A percentile compares a stretch with the other conserved stretches of the same genome.
Evolutionary conservation across 768 basidiomycete genomes (phyloP).

Genomic region (Asterophora parasitica): DNA sequence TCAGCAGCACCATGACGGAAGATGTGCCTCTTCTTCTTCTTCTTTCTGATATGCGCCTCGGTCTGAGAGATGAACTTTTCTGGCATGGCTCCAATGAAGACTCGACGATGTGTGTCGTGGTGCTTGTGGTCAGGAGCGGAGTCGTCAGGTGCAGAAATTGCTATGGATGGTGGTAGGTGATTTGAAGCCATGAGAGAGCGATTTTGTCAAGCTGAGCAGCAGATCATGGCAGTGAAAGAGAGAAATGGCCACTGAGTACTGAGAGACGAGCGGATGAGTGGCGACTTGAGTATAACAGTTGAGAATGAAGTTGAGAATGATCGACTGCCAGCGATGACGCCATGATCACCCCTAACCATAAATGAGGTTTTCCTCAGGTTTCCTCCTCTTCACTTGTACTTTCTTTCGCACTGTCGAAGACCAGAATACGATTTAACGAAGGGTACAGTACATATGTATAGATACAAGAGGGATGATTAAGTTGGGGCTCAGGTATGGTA

Average conservation of each 20-base stretch:
- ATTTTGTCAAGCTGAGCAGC: not conserved
- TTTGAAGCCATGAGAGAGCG: conserved; percentile 8
- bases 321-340: too few relatives aligned
- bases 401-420: too few relatives aligned
- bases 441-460: too few relatives aligned
- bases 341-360: conserved; percentile 7
- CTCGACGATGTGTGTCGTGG: conserved; percentile 36
- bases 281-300: not conserved
- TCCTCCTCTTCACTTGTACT: too few relatives aligned
- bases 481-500: not conserved
- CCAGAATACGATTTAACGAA: too few relatives aligned
- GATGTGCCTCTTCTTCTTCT: conserved; percentile 23
- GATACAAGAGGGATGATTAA: too few relatives aligned
- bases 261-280: not conserved
- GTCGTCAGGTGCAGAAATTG: conserved; percentile 10
- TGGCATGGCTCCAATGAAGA: conserved; percentile 78
- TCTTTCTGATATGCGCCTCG: conserved; percentile 29
- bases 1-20: conserved; percentile 21
- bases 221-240: not conserved
- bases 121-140: conserved; percentile 19
- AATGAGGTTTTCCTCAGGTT: too few relatives aligned
- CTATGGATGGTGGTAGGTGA: conserved; percentile 15
- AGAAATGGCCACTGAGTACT: too few relatives aligned
- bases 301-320: too few relatives aligned
- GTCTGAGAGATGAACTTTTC: conserved; percentile 46